These are phyloP conservation scores for Skeletonema marinoi DNA, from an alignment of 108 stramenopile genomes.

Conservation along the genomic window DNA sequence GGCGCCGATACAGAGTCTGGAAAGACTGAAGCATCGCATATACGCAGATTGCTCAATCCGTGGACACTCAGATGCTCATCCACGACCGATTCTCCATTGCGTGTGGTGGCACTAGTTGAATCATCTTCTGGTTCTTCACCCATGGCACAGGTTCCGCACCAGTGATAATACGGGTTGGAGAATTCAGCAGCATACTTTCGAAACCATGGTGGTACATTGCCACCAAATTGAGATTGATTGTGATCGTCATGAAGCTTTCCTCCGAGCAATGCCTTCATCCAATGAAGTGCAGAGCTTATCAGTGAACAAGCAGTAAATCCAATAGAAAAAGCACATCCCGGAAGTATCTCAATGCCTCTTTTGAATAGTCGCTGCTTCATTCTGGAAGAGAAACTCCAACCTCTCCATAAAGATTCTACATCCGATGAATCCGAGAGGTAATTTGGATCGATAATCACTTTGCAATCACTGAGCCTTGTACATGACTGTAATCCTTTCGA, in stretches of 20 bases:
- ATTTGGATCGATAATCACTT: conserved; percentile 51
- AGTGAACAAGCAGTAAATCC: not conserved
- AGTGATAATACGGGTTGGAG: conserved; percentile 77
- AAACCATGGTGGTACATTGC: conserved; percentile 34
- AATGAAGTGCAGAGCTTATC: conserved; percentile 7
- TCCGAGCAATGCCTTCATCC: not conserved
- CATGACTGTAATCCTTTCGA: conserved; percentile 19
- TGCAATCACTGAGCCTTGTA: conserved; percentile 44
- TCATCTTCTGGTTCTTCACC: conserved; percentile 15
- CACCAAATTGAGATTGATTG: not conserved
- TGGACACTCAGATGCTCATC: conserved; percentile 53
- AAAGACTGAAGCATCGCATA: conserved; percentile 83
- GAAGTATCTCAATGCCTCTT: conserved; percentile 32
- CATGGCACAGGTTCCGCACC: conserved; percentile 77
- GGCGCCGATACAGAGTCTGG: conserved; percentile 60
- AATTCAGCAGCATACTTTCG: conserved; percentile 51
- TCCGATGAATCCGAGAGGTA: conserved; percentile 61
- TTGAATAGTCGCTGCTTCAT: conserved; percentile 14
- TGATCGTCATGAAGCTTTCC: not conserved
- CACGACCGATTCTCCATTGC: conserved; percentile 51
- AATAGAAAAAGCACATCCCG: conserved; percentile 3
- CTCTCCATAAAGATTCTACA: conserved; percentile 41
- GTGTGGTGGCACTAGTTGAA: not conserved
- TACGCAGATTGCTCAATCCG: conserved; percentile 40
- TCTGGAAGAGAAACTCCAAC: conserved; percentile 25